Conservation (phyloP, 164 flowering plant genomes). For the Liquidambar formosana region DNA sequence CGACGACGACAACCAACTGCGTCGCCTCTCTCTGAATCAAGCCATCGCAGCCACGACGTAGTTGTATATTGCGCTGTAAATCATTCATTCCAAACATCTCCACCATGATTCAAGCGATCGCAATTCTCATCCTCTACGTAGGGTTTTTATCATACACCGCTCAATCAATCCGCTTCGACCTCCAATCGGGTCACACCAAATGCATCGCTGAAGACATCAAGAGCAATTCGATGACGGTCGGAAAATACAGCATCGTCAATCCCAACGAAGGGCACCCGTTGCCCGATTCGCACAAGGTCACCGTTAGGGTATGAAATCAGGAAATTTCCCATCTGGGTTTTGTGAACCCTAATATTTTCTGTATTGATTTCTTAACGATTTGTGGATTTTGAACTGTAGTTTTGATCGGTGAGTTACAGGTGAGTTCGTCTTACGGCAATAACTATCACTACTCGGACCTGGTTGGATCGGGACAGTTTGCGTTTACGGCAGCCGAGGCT, state of each 20-base stretch:
- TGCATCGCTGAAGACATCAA: conserved; percentile 72
- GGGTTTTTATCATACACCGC: conserved; percentile 22
- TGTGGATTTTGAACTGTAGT: too few relatives aligned
- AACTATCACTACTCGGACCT: conserved; percentile 46
- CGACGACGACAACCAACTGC: background rate
- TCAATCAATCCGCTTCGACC: conserved; percentile 52
- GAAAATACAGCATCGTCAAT: conserved; percentile 62
- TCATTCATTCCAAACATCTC: background rate
- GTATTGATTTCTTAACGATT: too few relatives aligned
- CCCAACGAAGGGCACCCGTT: conserved; percentile 50
- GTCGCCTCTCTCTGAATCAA: background rate
- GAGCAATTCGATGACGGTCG: conserved; percentile 57
- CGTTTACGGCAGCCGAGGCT: conserved; percentile 49
- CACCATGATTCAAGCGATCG: background rate
- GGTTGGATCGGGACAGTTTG: conserved; percentile 60
- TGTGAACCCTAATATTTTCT: too few relatives aligned
- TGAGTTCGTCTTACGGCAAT: conserved; percentile 52
- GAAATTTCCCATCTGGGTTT: too few relatives aligned
- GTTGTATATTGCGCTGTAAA: background rate
- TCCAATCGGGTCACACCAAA: conserved; percentile 57
- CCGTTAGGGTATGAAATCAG: conserved; percentile 42
- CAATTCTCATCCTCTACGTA: conserved; percentile 13
- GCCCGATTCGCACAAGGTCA: conserved; percentile 57
- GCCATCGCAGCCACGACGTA: background rate
- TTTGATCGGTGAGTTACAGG: conserved; percentile 32